Evolutionary conservation across 805 yeast species (phyloP).

Genomic region (Tetrapisispora namnaoensis): DNA sequence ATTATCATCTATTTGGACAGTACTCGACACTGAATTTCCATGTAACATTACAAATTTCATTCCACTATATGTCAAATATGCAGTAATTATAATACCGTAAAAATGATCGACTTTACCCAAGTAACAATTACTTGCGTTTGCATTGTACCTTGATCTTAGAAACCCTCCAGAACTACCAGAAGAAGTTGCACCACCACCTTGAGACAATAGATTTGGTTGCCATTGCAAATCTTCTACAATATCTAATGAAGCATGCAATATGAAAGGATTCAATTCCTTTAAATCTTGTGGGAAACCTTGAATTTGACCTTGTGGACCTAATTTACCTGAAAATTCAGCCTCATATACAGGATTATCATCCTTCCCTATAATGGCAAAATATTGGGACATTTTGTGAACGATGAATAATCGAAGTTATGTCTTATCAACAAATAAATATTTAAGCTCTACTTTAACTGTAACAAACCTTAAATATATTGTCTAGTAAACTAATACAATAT

Average conservation of each 20-base stretch:
- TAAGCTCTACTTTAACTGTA: too few relatives aligned
- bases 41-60: conserved; percentile 69
- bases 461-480: too few relatives aligned
- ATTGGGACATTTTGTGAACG: conserved; percentile 53
- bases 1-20: conserved; percentile 44
- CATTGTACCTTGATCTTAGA: conserved; percentile 18
- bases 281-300: conserved; percentile 35
- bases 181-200: conserved; percentile 1
- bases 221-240: conserved; percentile 87
- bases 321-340: conserved; percentile 44
- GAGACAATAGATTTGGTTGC: conserved; percentile 34
- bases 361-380: conserved; percentile 81
- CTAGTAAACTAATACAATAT: too few relatives aligned
- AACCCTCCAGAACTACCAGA: conserved; percentile 10
- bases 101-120: conserved; percentile 76
- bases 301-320: conserved; percentile 3
- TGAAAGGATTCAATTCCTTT: conserved; percentile 75
- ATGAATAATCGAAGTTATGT: too few relatives aligned
- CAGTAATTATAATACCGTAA: conserved; percentile 73
- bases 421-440: too few relatives aligned
- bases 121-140: conserved; percentile 32
- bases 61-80: conserved; percentile 81
- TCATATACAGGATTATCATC: conserved; percentile 82
- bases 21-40: conserved; percentile 34
- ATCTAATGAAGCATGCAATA: conserved; percentile 81